These are phyloP conservation scores for Sextonia rubra DNA, from an alignment of 164 flowering plant species.

Conservation along the genomic window DNA sequence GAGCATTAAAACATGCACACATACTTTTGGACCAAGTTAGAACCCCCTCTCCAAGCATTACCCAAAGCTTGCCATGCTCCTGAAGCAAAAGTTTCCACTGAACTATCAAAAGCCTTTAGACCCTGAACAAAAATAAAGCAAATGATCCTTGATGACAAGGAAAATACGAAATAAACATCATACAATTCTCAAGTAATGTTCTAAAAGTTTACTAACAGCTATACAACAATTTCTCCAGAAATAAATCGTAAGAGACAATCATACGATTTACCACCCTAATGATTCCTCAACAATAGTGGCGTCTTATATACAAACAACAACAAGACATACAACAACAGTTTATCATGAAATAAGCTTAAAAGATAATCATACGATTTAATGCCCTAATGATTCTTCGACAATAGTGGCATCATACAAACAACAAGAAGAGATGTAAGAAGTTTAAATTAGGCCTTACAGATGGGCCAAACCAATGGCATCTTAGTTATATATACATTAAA, in stretches of 20 bases:
- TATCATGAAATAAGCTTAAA: background rate
- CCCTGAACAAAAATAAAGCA: constrained; percentile 47
- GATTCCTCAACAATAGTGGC: no score
- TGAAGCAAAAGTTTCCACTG: constrained; percentile 86
- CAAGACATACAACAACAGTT: background rate
- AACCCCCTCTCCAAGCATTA: constrained; percentile 83
- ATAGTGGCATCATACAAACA: background rate
- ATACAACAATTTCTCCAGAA: background rate
- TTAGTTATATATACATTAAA: no score
- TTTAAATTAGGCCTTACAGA: background rate
- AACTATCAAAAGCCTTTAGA: constrained; percentile 73
- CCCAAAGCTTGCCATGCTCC: constrained; percentile 98
- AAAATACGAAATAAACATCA: background rate
- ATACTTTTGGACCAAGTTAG: constrained; percentile 72
- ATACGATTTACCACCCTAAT: no score
- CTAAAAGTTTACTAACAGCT: background rate
- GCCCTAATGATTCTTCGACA: no score
- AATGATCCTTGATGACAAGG: background rate
- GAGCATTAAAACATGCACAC: constrained; percentile 17
- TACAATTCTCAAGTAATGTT: background rate
- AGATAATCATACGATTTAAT: no score
- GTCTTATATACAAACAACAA: no score
- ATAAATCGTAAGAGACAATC: no score
- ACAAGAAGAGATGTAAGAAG: background rate
- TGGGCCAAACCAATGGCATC: background rate